Conservation (phyloP, 2,329 filamentous ascomycete genomes). For the Fusarium siculi region DNA sequence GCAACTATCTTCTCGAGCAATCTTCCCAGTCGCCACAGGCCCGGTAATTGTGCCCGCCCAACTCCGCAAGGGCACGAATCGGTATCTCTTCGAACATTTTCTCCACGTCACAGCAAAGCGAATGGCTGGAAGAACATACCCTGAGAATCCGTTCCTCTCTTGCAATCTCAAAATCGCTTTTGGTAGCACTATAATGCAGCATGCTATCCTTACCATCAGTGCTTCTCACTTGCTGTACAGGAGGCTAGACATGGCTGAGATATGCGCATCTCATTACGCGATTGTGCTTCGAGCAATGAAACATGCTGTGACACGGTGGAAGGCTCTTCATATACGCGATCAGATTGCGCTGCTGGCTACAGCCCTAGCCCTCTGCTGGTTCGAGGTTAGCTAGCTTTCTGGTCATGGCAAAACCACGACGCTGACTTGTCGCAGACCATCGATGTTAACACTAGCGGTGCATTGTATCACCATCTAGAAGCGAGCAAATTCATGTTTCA, state of each 20-base stretch:
- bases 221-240: not conserved
- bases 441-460: not conserved
- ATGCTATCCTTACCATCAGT: not conserved
- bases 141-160: not conserved
- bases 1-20: not conserved
- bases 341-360: not conserved
- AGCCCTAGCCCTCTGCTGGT: not conserved
- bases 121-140: not conserved
- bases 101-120: not conserved
- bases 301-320: not conserved
- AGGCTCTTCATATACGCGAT: not conserved
- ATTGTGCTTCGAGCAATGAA: not conserved
- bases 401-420: not conserved
- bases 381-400: not conserved
- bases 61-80: not conserved
- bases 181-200: not conserved
- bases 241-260: not conserved
- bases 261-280: not conserved
- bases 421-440: not conserved
- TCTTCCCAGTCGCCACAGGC: not conserved
- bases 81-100: not conserved
- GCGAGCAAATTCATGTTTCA: not conserved
- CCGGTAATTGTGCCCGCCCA: not conserved
- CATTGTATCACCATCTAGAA: not conserved
- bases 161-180: not conserved